Percentiles rank a stretch among this genome's conserved stretches.
Conservation (phyloP, 2,329 filamentous ascomycete species). For the Aspergillus alliaceus region DNA sequence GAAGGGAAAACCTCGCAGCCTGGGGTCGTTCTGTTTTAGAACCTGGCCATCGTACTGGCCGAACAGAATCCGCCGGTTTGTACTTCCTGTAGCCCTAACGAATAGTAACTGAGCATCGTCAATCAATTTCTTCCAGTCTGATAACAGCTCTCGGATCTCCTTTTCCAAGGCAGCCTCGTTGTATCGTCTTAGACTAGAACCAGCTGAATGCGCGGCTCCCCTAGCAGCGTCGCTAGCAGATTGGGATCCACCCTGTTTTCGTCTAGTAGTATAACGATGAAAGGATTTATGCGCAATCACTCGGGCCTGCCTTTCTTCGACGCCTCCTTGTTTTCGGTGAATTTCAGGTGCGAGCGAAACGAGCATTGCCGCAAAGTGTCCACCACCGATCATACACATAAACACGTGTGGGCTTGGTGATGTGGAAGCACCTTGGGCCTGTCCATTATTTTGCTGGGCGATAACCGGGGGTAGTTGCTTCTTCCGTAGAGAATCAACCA, state of each 20-base stretch:
- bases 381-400: slow-evolving; percentile 97
- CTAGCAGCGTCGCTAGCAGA: slow-evolving; percentile 94
- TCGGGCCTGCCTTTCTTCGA: slow-evolving; percentile 79
- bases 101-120: slow-evolving; percentile 84
- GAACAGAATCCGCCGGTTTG: slow-evolving; percentile 83
- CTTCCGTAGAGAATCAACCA: slow-evolving; percentile 68
- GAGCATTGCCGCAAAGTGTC: slow-evolving; percentile 96
- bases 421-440: slow-evolving; percentile 45
- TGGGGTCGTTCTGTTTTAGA: slow-evolving; percentile 72
- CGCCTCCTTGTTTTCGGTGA: slow-evolving; percentile 66
- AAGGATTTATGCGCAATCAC: slow-evolving; percentile 97
- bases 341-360: slow-evolving; percentile 82
- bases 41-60: slow-evolving; percentile 89
- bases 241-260: slow-evolving; percentile 95
- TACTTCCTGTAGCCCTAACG: slow-evolving; percentile 81
- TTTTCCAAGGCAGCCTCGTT: slow-evolving; percentile 88
- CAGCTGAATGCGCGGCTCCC: slow-evolving; percentile 89
- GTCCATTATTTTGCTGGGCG: slow-evolving; percentile 35
- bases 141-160: slow-evolving; percentile 79
- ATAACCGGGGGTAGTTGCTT: slow-evolving; percentile 73
- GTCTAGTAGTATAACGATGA: slow-evolving; percentile 91
- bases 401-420: slow-evolving; percentile 77
- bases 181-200: slow-evolving; percentile 83
- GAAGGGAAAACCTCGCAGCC: slow-evolving; percentile 88
- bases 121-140: slow-evolving; percentile 82